Percentiles rank a stretch among this genome's conserved stretches.
phyloP scores from a whole-genome alignment of 2,329 filamentous ascomycete species.

The Nigrospora osmanthi region DNA sequence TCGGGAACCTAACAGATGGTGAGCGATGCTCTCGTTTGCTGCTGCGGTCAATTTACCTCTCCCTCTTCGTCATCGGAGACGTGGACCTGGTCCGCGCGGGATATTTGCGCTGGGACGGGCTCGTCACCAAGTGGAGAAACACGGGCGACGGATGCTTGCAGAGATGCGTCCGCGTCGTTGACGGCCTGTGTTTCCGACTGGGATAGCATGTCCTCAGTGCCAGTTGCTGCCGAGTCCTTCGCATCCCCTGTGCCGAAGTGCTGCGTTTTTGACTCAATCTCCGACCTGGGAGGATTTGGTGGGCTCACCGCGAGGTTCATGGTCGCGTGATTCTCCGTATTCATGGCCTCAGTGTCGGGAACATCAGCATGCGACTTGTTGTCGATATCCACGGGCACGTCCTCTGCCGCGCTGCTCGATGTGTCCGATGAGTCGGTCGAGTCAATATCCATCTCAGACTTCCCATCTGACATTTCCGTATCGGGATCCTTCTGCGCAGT shows the following conservation, averaged over 20 bases:
- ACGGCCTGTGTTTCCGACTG: not conserved
- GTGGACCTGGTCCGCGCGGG: slow-evolving; percentile 7
- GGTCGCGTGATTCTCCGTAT: too few species aligned
- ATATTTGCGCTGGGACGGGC: slow-evolving; percentile 7
- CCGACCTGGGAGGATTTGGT: too few species aligned
- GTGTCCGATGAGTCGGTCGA: slow-evolving; percentile 1
- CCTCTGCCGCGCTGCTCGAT: not conserved
- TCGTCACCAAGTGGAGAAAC: slow-evolving; percentile 1
- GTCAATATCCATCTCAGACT: slow-evolving; percentile 6
- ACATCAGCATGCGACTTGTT: not conserved
- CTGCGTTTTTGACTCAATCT: too few species aligned
- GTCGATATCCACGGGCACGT: not conserved
- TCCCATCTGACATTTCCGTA: not conserved
- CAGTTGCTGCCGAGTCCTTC: too few species aligned
- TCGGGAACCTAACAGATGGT: slow-evolving; percentile 9
- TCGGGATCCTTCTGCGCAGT: too few species aligned
- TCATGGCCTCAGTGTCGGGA: not conserved
- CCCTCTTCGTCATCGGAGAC: slow-evolving; percentile 5
- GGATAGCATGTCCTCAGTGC: too few species aligned
- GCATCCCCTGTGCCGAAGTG: too few species aligned
- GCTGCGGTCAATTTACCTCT: slow-evolving; percentile 10
- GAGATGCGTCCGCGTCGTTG: slow-evolving; percentile 2
- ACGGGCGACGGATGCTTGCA: slow-evolving; percentile 4
- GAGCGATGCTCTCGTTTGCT: slow-evolving; percentile 3
- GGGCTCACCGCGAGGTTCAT: too few species aligned